These are phyloP conservation scores for Talaromyces ruber DNA, from an alignment of 495 filamentous ascomycete species.

Conservation along the genomic window DNA sequence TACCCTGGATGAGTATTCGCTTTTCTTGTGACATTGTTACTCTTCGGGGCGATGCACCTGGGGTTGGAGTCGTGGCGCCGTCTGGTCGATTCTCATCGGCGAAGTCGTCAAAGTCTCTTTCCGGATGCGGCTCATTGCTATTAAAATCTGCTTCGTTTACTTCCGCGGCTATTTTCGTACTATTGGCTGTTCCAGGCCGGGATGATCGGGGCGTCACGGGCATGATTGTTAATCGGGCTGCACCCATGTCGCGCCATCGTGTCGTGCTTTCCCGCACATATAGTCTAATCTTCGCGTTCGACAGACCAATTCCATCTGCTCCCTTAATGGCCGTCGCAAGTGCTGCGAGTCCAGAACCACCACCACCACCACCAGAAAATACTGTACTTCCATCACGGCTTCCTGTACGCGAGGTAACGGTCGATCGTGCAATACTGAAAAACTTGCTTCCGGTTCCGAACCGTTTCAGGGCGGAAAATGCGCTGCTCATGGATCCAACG, in stretches of 20 bases:
- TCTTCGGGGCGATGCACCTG: slow-evolving; percentile 25
- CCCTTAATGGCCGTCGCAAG: slow-evolving; percentile 46
- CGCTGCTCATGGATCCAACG: slow-evolving; percentile 49
- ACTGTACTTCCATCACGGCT: slow-evolving; percentile 47
- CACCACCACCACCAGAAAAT: slow-evolving; percentile 50
- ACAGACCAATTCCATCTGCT: slow-evolving; percentile 50
- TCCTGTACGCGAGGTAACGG: slow-evolving; percentile 47
- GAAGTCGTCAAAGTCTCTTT: not conserved
- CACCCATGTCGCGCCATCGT: slow-evolving; percentile 87
- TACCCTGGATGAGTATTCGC: slow-evolving; percentile 66
- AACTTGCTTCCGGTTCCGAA: slow-evolving; percentile 54
- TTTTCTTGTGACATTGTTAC: slow-evolving; percentile 51
- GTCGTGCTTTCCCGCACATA: slow-evolving; percentile 68
- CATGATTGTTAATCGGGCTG: slow-evolving; percentile 72
- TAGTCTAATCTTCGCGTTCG: slow-evolving; percentile 72
- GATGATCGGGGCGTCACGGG: slow-evolving; percentile 51
- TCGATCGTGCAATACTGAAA: slow-evolving; percentile 69
- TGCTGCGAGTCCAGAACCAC: slow-evolving; percentile 46
- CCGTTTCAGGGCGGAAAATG: slow-evolving; percentile 66
- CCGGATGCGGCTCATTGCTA: not conserved
- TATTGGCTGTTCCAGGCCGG: slow-evolving; percentile 23
- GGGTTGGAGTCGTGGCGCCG: slow-evolving; percentile 1
- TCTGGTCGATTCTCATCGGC: not conserved
- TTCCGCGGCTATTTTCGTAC: slow-evolving; percentile 6
- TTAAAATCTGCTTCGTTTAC: not conserved